Evolutionary conservation across 2,329 filamentous ascomycete genomes (phyloP).

Genomic region (Colletotrichum lini): DNA sequence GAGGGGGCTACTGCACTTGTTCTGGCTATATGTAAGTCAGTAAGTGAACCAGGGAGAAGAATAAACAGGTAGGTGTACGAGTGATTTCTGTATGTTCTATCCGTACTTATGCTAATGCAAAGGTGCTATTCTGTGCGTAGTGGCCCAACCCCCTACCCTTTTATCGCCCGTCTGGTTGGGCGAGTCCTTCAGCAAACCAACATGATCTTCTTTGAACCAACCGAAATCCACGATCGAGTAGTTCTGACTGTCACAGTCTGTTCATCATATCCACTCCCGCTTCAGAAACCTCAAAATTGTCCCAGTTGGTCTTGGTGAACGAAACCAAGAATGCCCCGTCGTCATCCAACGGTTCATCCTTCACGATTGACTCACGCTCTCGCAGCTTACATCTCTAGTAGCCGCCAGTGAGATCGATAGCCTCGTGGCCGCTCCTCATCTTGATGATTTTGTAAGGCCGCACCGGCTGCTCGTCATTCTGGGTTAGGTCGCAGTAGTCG

Average conservation of each 20-base stretch:
- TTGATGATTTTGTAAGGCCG: constrained; percentile 36
- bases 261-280: neutral
- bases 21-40: neutral
- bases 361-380: neutral
- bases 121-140: neutral
- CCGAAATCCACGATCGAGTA: neutral
- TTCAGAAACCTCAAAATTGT: neutral
- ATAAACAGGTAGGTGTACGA: too few relatives aligned
- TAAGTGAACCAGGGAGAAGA: too few relatives aligned
- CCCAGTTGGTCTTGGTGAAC: neutral
- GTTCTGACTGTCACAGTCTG: neutral
- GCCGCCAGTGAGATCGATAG: constrained; percentile 41
- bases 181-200: neutral
- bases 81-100: neutral
- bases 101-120: neutral
- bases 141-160: neutral
- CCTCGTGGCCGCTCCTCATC: constrained; percentile 24
- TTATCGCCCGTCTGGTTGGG: too few relatives aligned
- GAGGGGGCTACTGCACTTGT: too few relatives aligned
- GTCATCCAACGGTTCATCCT: neutral
- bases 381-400: constrained; percentile 13
- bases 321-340: neutral
- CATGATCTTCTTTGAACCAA: neutral
- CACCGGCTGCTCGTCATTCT: constrained; percentile 25
- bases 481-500: constrained; percentile 48